Conservation (phyloP, 345 rosid genomes). For the Mangifera indica region DNA sequence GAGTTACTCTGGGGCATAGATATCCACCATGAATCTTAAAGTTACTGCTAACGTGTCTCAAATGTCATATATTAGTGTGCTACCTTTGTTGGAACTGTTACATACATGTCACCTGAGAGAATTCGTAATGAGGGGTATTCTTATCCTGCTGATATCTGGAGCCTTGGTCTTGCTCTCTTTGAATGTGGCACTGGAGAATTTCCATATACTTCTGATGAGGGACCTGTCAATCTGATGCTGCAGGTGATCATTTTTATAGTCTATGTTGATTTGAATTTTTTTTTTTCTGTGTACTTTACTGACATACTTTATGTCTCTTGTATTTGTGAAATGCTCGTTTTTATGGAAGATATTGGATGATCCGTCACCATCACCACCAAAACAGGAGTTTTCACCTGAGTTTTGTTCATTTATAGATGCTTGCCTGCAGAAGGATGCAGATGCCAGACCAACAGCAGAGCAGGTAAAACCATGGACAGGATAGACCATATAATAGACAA, state of each 20-base stretch:
- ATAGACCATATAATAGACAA: no score
- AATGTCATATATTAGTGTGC: slow-evolving; percentile 66
- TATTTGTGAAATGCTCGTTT: background rate
- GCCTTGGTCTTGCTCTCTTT: slow-evolving; percentile 91
- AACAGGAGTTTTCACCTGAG: slow-evolving; percentile 65
- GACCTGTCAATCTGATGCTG: slow-evolving; percentile 92
- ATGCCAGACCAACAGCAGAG: slow-evolving; percentile 86
- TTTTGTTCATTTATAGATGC: slow-evolving; percentile 88
- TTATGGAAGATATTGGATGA: slow-evolving; percentile 80
- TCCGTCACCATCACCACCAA: slow-evolving; percentile 84
- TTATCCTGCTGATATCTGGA: slow-evolving; percentile 97
- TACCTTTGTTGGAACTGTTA: slow-evolving; percentile 96
- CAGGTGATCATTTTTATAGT: slow-evolving; percentile 49
- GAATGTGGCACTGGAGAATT: slow-evolving; percentile 97
- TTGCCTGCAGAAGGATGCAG: slow-evolving; percentile 83
- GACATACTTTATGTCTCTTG: background rate
- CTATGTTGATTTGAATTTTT: slow-evolving; percentile 11
- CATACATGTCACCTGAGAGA: slow-evolving; percentile 98
- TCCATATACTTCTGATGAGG: slow-evolving; percentile 81
- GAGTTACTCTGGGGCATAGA: slow-evolving; percentile 2
- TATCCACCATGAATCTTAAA: slow-evolving; percentile 15
- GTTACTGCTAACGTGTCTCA: slow-evolving; percentile 23
- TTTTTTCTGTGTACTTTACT: background rate
- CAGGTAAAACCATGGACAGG: slow-evolving; percentile 48
- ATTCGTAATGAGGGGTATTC: slow-evolving; percentile 81